Evolutionary conservation across 306 rosid species (phyloP).

Genomic region (Cucurbita moschata): DNA sequence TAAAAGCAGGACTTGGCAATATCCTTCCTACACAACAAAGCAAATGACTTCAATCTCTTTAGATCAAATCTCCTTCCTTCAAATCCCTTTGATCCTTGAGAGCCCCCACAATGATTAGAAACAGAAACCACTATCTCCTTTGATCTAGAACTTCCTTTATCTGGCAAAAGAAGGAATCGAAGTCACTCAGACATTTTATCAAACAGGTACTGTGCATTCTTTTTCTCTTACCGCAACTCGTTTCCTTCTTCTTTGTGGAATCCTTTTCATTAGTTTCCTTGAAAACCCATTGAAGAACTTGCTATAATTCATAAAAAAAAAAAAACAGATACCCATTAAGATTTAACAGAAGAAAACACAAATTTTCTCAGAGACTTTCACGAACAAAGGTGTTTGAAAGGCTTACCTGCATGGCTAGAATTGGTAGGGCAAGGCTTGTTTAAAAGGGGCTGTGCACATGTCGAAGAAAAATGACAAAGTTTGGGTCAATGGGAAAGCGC

Average conservation of each 20-base stretch:
- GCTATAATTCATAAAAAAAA: slow-evolving; percentile 14
- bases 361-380: not conserved
- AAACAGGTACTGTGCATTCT: not conserved
- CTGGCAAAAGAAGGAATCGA: slow-evolving; percentile 22
- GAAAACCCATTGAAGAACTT: slow-evolving; percentile 52
- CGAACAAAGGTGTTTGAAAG: not conserved
- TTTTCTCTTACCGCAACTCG: slow-evolving; percentile 29
- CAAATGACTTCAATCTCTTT: slow-evolving; percentile 32
- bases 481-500: slow-evolving; percentile 32
- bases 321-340: slow-evolving; percentile 3
- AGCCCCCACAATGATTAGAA: slow-evolving; percentile 14
- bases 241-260: slow-evolving; percentile 19
- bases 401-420: slow-evolving; percentile 22
- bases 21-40: slow-evolving; percentile 32
- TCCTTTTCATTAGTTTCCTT: slow-evolving; percentile 21
- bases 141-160: slow-evolving; percentile 16
- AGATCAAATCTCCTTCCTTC: slow-evolving; percentile 18
- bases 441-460: slow-evolving; percentile 7
- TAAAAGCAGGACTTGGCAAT: slow-evolving; percentile 37
- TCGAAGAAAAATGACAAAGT: slow-evolving; percentile 12
- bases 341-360: not conserved
- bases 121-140: slow-evolving; percentile 18
- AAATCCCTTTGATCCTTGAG: slow-evolving; percentile 12
- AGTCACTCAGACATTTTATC: not conserved
- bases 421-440: not conserved